These are phyloP conservation scores for Medakamo hakoo DNA, from an alignment of 139 green algal genomes.

Conservation along the genomic window DNA sequence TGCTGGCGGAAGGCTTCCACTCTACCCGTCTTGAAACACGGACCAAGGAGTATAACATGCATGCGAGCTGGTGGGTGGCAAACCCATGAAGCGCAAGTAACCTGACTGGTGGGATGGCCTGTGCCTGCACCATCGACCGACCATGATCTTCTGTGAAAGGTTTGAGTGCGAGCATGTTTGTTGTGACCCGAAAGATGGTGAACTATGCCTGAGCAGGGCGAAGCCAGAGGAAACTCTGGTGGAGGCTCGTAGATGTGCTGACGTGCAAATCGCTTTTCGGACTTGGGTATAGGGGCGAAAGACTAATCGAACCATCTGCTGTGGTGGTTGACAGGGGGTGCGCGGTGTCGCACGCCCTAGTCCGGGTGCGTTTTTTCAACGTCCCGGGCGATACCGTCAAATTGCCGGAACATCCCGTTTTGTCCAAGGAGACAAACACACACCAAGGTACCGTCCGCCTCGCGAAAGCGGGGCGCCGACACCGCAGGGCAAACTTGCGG, in stretches of 20 bases:
- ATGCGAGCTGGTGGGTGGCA: slow-evolving; percentile 77
- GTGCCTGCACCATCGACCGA: slow-evolving; percentile 64
- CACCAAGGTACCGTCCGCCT: slow-evolving; percentile 1
- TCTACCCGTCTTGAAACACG: slow-evolving; percentile 89
- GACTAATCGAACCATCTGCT: slow-evolving; percentile 90
- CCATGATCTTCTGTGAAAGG: slow-evolving; percentile 76
- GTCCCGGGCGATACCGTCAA: slow-evolving; percentile 8
- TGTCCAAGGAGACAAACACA: too few relatives aligned
- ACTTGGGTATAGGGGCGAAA: slow-evolving; percentile 96
- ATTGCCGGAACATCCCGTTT: slow-evolving; percentile 12
- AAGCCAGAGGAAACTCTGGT: slow-evolving; percentile 82
- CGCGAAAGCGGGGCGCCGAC: not conserved
- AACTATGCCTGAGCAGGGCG: slow-evolving; percentile 77
- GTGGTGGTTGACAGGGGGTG: slow-evolving; percentile 3
- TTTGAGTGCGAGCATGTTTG: slow-evolving; percentile 72
- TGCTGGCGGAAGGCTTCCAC: slow-evolving; percentile 64
- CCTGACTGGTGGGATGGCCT: slow-evolving; percentile 57
- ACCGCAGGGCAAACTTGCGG: slow-evolving; percentile 1
- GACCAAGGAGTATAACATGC: slow-evolving; percentile 92
- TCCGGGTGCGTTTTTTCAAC: not conserved
- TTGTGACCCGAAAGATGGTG: slow-evolving; percentile 82
- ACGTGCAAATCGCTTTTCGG: slow-evolving; percentile 94
- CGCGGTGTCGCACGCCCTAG: not conserved
- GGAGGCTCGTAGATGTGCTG: slow-evolving; percentile 87
- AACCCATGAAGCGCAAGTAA: slow-evolving; percentile 84